Base-by-base conservation (phyloP, 768 basidiomycete genomes). In the Boletus patriciae region DNA sequence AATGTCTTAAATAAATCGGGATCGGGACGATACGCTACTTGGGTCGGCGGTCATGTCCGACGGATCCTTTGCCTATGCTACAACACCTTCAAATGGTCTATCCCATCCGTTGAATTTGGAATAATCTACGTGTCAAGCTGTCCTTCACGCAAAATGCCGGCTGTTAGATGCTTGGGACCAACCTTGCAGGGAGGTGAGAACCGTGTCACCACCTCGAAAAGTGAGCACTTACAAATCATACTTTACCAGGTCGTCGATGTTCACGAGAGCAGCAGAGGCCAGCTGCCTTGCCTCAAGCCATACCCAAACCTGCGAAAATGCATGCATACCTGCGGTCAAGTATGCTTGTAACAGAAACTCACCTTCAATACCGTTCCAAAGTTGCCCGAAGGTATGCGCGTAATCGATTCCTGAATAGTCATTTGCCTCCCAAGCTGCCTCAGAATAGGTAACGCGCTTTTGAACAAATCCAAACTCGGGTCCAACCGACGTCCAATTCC, bases 401-500 rank as follows among this genome's bases (percentile, higher is more conserved):
- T 81, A 54, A 85, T 79, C 5, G 77, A 78, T 58, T 87, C 85
- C 54, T 86, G 82, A 13, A 82, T 83, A 6, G 92, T 88, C 88
- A 98, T 94, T 74, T 95, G 90, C 54, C 88, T 82, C 13, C 96
- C 94, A 15, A 99, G 76, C 70, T 96, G 89, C 62, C 97, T 77
- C 66, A 99, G 71, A 64, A 98, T 98, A 16, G 97, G 97, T 65
- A 98, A 69, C 21, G 96, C 90, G 74, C 90, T 93, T 68, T 94
- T 94, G 80, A 99, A 98, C 56, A 99, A 71, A 74, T 99, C 97
- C 73, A 98, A 74, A 13, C 80, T 79, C 2, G 97, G 95, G 73
- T 99, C 94, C 60, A 99, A 71, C 75, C 90, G 94, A 57, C 96
- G 77, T 21, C 97, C 97, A 62, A 99, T 98, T 2, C 97, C 97